Base-by-base conservation (phyloP, 352 stramenopile genomes). In the Thraustochytrium striatum region DNA sequence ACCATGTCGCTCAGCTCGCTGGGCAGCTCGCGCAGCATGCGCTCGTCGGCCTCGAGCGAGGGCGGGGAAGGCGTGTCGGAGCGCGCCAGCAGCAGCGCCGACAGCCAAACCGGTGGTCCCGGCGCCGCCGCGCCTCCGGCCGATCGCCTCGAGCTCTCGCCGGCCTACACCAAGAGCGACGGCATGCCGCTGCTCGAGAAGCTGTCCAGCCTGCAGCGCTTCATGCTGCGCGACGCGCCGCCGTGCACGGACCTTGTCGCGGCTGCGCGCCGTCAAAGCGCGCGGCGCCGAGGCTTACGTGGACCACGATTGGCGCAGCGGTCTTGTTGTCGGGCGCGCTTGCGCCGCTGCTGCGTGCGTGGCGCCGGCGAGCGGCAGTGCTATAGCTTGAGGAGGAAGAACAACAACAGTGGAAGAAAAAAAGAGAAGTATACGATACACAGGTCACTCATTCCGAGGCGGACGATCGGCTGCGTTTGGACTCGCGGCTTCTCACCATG, bases 131-230 rank as follows among this genome's bases (percentile, higher is more conserved):
- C 47, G 47, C 47, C 16, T 55, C 16, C 16, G 25, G 16, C 47
- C 16, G 25, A 38, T 21, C 25, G 52, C 33, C 41, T 75, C 21
- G 65, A 75, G 36, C 30, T 75, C 7, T 58, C 30, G 11, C 7
- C 41, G 21, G 28, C 65, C 21, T 75, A 38, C 41, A 35, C 21
- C 44, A 38, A 72, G 8, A 21, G 65, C 32, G 65, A 75, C 25
- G 65, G 65, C 13, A 75, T 75, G 44, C 7, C 65, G 50, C 50
- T 75, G 19, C 33, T 75, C 13, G 65, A 75, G 21, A 72, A 61
- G n/a, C 65, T 75, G 9, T 72, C 65, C 30, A 35, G 41, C 25
- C 30, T 75, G 16, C 65, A 75, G 65, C 41, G 41, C 11, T 33
- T 41, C 25, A 5, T 75, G 7, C 68, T 61, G 19, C 65, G 65